Base-by-base conservation (phyloP, 2,329 filamentous ascomycete species). In the Scedosporium minutisporum region DNA sequence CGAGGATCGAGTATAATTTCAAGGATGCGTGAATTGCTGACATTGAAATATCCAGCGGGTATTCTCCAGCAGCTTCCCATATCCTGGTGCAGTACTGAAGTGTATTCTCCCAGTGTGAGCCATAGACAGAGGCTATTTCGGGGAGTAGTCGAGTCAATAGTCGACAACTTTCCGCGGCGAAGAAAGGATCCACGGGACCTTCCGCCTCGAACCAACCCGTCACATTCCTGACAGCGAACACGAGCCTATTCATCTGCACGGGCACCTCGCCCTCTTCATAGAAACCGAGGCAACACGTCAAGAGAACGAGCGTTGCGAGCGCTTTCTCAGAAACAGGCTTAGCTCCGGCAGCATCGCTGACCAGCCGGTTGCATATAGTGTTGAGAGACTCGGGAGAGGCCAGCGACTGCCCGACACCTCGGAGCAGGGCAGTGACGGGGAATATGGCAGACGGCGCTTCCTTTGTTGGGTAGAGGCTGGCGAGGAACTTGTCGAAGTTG, bases 141-240 rank as follows among this genome's bases (percentile, higher is more conserved):
- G 90, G 90, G 0, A 97, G 74, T 3, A 96, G 76, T 3, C 78
- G 75, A 1, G 83, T 76, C 61, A 91, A 69, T 64, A 78, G 79
- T 68, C 86, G 75, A 70, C 85, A 82, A 65, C 81, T 74, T 75
- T 84, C 75, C 33, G 80, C 71, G 64, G 76, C 71, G n/a, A 83
- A 65, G 62, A 74, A 72, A n/a, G 73, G 69, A 23, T 78, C 74
- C 1, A 83, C 64, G 1, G 75, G 73, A 16, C 80, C 75, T 0
- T 77, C 71, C 0, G 78, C 78, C 14, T 87, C 82, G 0, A 93
- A 76, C 84, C 89, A 93, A 7, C 85, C 82, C 0, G 89, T 82
- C 6, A 96, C 80, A 65, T 93, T 87, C 70, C 89, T 90, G 51
- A 93, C 85, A 7, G 93, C 86, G 74, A 96, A 95, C 0, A 96